These are phyloP conservation scores for Irpex sp. DNA, from an alignment of 1,284 basidiomycete genomes.

Conservation along the genomic window DNA sequence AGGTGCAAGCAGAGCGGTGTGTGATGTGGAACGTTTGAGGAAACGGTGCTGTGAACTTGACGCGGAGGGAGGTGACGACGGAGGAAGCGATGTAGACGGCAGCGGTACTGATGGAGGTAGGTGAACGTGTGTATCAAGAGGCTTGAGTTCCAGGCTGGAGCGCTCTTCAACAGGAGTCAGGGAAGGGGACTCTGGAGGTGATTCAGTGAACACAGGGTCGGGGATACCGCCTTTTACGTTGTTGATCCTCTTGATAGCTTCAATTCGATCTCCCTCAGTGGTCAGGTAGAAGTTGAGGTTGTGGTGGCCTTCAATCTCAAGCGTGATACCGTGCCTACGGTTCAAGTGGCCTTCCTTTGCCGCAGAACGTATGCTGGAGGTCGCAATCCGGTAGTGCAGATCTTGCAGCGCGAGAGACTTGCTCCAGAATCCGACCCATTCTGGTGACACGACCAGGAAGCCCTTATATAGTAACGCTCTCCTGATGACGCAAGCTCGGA, in stretches of 20 bases:
- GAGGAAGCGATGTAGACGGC: background rate
- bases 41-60: background rate
- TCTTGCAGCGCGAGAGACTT: constrained; percentile 39
- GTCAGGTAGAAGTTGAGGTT: constrained; percentile 53
- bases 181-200: background rate
- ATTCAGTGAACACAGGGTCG: background rate
- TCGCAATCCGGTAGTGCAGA: constrained; percentile 47
- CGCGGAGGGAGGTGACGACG: background rate
- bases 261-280: constrained; percentile 38
- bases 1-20: constrained; percentile 35
- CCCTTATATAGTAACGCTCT: constrained; percentile 35
- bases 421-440: constrained; percentile 48
- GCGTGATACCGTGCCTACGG: constrained; percentile 36
- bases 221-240: background rate
- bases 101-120: too few relatives aligned
- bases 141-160: background rate
- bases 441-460: constrained; percentile 40
- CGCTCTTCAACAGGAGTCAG: background rate
- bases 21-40: constrained; percentile 11
- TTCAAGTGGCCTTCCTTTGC: constrained; percentile 23
- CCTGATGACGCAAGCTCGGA: constrained; percentile 32
- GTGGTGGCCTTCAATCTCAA: constrained; percentile 47
- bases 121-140: background rate
- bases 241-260: constrained; percentile 38
- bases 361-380: constrained; percentile 40